Evolutionary conservation across 345 rosid genomes (phyloP).

Genomic region (Gossypioides kirkii): DNA sequence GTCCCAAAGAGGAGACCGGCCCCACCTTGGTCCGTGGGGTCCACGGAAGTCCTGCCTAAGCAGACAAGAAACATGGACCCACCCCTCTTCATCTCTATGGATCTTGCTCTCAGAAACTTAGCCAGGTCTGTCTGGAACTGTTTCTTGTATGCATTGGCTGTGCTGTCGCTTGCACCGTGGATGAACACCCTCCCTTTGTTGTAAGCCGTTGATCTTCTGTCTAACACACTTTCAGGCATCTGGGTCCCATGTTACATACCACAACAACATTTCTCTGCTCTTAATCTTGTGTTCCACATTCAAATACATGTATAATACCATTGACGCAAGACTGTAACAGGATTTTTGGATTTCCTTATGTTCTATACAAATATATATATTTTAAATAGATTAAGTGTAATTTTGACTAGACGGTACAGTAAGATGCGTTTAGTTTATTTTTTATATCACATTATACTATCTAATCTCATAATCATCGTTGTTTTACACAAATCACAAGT

Average conservation of each 20-base stretch:
- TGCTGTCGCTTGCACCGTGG: conserved; percentile 60
- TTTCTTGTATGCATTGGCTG: conserved; percentile 58
- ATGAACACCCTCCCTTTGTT: conserved; percentile 81
- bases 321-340: background rate
- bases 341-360: too few species aligned
- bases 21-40: conserved; percentile 93
- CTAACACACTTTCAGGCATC: conserved; percentile 80
- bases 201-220: conserved; percentile 63
- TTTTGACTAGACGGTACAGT: too few species aligned
- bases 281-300: background rate
- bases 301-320: background rate
- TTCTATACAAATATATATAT: too few species aligned
- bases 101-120: conserved; percentile 57
- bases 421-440: too few species aligned
- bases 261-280: background rate
- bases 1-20: conserved; percentile 93
- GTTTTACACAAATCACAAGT: too few species aligned
- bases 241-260: conserved; percentile 9
- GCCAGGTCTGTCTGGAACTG: conserved; percentile 81
- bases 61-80: conserved; percentile 96
- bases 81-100: conserved; percentile 71
- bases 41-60: conserved; percentile 77
- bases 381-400: too few species aligned
- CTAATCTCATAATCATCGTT: too few species aligned
- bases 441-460: too few species aligned